Evolutionary conservation across 139 green algal genomes (phyloP).

Genomic region (Chara braunii): DNA sequence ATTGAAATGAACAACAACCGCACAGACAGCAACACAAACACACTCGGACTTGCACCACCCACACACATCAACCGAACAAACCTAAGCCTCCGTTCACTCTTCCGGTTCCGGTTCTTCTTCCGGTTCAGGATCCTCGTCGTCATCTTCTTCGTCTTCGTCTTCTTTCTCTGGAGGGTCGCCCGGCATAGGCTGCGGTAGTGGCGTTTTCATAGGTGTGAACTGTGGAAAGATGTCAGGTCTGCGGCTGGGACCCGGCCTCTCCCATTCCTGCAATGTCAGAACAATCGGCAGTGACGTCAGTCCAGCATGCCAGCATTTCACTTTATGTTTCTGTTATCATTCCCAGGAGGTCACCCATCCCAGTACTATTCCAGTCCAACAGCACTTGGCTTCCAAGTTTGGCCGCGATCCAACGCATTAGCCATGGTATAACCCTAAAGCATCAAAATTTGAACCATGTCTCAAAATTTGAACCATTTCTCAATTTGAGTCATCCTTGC

Average conservation of each 20-base stretch:
- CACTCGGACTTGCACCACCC: no score
- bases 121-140: slow-evolving; percentile 31
- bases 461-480: no score
- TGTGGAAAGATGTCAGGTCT: slow-evolving; percentile 44
- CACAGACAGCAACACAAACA: no score
- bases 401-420: no score
- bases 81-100: slow-evolving; percentile 3
- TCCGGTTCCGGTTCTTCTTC: slow-evolving; percentile 36
- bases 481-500: no score
- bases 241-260: slow-evolving; percentile 11
- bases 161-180: slow-evolving; percentile 35
- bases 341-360: no score
- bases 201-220: slow-evolving; percentile 44
- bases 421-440: no score
- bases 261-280: slow-evolving; percentile 38
- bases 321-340: no score
- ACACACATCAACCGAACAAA: background rate
- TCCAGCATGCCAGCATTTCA: background rate
- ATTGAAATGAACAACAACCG: no score
- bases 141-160: slow-evolving; percentile 37
- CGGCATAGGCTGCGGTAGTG: slow-evolving; percentile 40
- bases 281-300: background rate
- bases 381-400: no score
- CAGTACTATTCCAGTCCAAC: no score
- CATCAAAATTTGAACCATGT: no score